Base-by-base conservation (phyloP, 352 stramenopile species). In the Globisporangium parvum region DNA sequence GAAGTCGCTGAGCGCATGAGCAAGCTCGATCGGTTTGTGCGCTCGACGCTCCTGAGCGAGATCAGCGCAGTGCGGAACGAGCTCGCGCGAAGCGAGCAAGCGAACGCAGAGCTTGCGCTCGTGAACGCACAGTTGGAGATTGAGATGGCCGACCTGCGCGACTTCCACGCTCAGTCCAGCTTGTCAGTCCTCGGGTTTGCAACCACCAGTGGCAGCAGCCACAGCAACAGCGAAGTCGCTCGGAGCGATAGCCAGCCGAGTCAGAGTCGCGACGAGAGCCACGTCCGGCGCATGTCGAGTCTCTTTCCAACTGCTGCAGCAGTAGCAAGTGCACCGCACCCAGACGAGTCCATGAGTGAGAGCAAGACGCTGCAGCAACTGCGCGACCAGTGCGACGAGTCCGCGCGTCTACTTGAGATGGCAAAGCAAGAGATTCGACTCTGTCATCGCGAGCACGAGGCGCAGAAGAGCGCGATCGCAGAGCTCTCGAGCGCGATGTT, bases 341-440 rank as follows among this genome's bases (percentile, higher is more conserved):
- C 33, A 2, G 24, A 12, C 12, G 15, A 21, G 18, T 21, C 49
- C 24, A 18, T 15, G 15, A 28, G 24, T 33, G 62, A 81, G 10
- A 40, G 53, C 3, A 60, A 70, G 31, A 47, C 33, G 21, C 39
- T 86, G 6, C 71, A 72, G 15, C 62, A 72, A 6, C 74, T 85
- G 31, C 81, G 70, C 5, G 52, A 72, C 6, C 74, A 83, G 41
- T 81, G 74, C 15, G 59, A 80, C 12, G 78, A 89, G 28, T 63
- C 80, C n/a, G 64, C 55, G 6, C 65, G 76, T 0, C 20, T 87
- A 11, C 53, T 89, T 6, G 78, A 89, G 37, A 85, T 89, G 74
- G 76, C 76, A 0, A 87, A 89, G 53, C 72, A 87, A 47, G 78
- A 89, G 44, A 89, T 89, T n/a, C 66, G 65, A 0, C 50, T 89